These are phyloP conservation scores for Clarireedia monteithiana DNA, from an alignment of 2,329 filamentous ascomycete species.

Conservation along the genomic window DNA sequence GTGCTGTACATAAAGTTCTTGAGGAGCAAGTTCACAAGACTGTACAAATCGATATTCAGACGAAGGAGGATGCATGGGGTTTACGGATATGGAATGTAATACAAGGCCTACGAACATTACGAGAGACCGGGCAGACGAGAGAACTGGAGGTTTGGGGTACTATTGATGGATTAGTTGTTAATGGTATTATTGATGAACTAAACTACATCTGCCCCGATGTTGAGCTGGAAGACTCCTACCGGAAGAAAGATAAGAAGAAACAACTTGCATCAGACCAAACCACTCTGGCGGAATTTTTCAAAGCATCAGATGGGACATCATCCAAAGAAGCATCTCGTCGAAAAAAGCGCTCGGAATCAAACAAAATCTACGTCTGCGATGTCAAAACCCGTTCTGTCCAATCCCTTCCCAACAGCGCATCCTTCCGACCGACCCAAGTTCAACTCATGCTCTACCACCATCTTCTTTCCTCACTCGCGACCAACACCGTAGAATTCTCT, in stretches of 20 bases:
- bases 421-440: slow-evolving; percentile 68
- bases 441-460: slow-evolving; percentile 88
- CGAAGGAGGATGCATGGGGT: slow-evolving; percentile 75
- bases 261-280: slow-evolving; percentile 28
- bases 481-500: slow-evolving; percentile 61
- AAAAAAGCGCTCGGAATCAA: slow-evolving; percentile 8
- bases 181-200: slow-evolving; percentile 83
- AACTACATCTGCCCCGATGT: slow-evolving; percentile 69
- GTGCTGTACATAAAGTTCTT: slow-evolving; percentile 69
- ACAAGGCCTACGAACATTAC: slow-evolving; percentile 69
- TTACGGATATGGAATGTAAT: slow-evolving; percentile 86
- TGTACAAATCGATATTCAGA: slow-evolving; percentile 63
- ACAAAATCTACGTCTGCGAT: slow-evolving; percentile 68
- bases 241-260: slow-evolving; percentile 24
- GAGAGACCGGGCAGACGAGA: slow-evolving; percentile 62
- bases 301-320: slow-evolving; percentile 12
- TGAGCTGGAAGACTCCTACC: slow-evolving; percentile 45
- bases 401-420: slow-evolving; percentile 52
- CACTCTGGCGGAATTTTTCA: slow-evolving; percentile 25
- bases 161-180: slow-evolving; percentile 74
- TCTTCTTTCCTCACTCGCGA: slow-evolving; percentile 69
- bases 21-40: slow-evolving; percentile 80
- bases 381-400: slow-evolving; percentile 72
- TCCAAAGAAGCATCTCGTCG: slow-evolving; percentile 14
- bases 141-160: slow-evolving; percentile 82